Evolutionary conservation across 2,329 filamentous ascomycete species (phyloP).

Genomic region (Emergomyces africanus): DNA sequence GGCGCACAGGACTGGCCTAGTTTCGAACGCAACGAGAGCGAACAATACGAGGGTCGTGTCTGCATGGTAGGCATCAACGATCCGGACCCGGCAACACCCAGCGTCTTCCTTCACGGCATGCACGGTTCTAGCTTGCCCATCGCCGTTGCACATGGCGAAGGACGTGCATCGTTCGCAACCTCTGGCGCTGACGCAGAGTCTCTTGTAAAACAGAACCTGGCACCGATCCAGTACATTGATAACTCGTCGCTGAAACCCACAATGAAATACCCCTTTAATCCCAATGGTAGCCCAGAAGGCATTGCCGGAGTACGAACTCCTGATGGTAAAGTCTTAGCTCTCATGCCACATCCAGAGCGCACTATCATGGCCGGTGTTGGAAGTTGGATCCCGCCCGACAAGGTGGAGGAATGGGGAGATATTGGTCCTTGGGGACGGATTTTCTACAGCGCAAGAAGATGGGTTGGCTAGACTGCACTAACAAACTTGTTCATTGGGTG

Average conservation of each 20-base stretch:
- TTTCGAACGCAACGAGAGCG: conserved; percentile 71
- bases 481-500: neutral
- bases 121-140: conserved; percentile 68
- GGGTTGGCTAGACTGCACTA: conserved; percentile 52
- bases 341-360: conserved; percentile 94
- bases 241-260: conserved; percentile 60
- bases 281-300: conserved; percentile 70
- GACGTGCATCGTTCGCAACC: conserved; percentile 59
- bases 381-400: conserved; percentile 58
- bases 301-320: conserved; percentile 67
- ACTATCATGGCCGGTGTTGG: conserved; percentile 68
- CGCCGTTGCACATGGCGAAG: conserved; percentile 82
- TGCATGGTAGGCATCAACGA: conserved; percentile 73
- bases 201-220: conserved; percentile 54
- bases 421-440: conserved; percentile 75
- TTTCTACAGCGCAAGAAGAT: conserved; percentile 77
- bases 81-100: conserved; percentile 41
- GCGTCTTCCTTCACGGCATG: conserved; percentile 90
- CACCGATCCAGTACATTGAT: conserved; percentile 73
- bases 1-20: conserved; percentile 72
- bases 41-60: conserved; percentile 82
- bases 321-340: conserved; percentile 68
- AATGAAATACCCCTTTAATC: conserved; percentile 77
- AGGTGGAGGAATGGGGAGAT: conserved; percentile 56
- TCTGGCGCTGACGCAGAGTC: conserved; percentile 30